phyloP scores from a whole-genome alignment of 371 early-diverging fungal genomes.

The Mucor racemosus region DNA sequence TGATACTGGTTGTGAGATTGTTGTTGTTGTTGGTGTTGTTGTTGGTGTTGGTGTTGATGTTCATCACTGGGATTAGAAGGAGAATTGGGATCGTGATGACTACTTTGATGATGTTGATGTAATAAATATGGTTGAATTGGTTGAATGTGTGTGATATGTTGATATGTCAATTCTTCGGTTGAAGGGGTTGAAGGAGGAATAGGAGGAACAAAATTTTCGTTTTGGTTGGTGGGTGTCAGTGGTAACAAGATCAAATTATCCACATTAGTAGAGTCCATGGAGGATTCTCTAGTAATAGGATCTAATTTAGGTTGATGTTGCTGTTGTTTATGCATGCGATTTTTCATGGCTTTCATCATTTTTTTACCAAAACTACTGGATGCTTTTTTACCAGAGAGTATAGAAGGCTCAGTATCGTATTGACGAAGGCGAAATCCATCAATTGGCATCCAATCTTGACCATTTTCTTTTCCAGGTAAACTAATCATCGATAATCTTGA shows the following conservation, averaged over 20 bases:
- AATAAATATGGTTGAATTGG: conserved; percentile 19
- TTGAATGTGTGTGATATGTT: conserved; percentile 9
- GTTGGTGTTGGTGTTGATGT: neutral
- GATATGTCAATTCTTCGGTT: neutral
- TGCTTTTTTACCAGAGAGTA: conserved; percentile 16
- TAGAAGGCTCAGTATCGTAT: conserved; percentile 38
- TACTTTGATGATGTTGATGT: conserved; percentile 28
- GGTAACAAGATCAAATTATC: conserved; percentile 60
- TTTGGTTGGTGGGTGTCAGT: neutral
- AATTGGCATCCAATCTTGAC: conserved; percentile 50
- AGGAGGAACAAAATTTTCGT: conserved; percentile 12
- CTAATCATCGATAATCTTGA: conserved; percentile 19
- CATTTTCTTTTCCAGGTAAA: conserved; percentile 11
- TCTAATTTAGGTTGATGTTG: conserved; percentile 2
- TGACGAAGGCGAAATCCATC: conserved; percentile 34
- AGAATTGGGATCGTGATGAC: conserved; percentile 23
- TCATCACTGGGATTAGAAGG: neutral
- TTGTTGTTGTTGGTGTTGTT: neutral
- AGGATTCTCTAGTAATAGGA: conserved; percentile 8
- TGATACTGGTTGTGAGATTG: neutral
- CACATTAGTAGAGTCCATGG: conserved; percentile 81
- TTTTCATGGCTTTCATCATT: conserved; percentile 45
- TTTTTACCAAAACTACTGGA: conserved; percentile 35
- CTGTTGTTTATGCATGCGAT: neutral
- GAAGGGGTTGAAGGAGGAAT: conserved; percentile 12